A percentile compares a stretch with the other conserved stretches of the same genome.
Conservation (phyloP, 345 rosid genomes). For the Acer campestre region DNA sequence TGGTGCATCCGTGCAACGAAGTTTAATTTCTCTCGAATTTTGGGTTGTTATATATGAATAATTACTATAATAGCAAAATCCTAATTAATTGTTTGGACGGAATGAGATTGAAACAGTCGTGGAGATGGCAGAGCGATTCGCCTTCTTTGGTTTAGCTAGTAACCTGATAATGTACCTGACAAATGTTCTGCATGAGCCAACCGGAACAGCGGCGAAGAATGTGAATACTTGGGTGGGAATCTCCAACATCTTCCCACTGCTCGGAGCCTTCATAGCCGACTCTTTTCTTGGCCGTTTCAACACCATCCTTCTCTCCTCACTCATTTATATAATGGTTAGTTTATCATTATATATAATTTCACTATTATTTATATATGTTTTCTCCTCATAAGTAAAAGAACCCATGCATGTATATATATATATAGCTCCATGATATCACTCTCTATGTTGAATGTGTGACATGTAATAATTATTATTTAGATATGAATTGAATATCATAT, state of each 20-base stretch:
- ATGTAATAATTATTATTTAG: too few species aligned
- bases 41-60: too few species aligned
- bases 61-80: too few species aligned
- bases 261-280: slow-evolving; percentile 82
- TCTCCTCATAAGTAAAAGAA: too few species aligned
- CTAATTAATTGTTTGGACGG: too few species aligned
- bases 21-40: too few species aligned
- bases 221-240: slow-evolving; percentile 85
- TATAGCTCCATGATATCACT: background rate
- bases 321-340: slow-evolving; percentile 54
- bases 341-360: too few species aligned
- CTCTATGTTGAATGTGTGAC: too few species aligned
- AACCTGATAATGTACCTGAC: slow-evolving; percentile 78
- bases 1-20: too few species aligned
- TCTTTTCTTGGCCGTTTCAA: slow-evolving; percentile 87
- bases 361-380: too few species aligned
- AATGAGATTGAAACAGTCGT: slow-evolving; percentile 43
- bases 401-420: background rate
- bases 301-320: slow-evolving; percentile 67
- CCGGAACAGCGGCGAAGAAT: slow-evolving; percentile 60
- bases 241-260: slow-evolving; percentile 68
- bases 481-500: too few species aligned
- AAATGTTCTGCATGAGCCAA: slow-evolving; percentile 55
- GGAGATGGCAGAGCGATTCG: slow-evolving; percentile 80
- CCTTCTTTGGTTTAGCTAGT: slow-evolving; percentile 75